These are phyloP conservation scores for Kodamaea nitidulidarum DNA, from an alignment of 805 yeast genomes.

Conservation along the genomic window DNA sequence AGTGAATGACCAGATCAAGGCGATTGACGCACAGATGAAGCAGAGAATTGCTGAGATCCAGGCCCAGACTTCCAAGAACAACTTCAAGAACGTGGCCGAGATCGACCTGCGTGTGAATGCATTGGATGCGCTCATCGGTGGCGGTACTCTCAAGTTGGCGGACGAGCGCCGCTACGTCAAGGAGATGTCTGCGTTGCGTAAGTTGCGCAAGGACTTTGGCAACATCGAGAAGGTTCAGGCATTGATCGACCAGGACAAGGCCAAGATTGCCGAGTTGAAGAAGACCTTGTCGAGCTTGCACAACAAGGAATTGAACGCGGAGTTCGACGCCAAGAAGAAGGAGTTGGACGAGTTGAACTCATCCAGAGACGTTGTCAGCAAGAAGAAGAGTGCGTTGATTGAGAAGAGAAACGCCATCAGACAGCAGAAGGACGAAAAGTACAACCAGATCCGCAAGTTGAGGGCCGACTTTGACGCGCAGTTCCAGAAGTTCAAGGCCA, in stretches of 20 bases:
- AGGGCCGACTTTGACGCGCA: slow-evolving; percentile 74
- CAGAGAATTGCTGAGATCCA: slow-evolving; percentile 73
- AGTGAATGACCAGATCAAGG: slow-evolving; percentile 68
- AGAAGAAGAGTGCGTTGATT: slow-evolving; percentile 61
- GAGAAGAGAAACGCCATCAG: slow-evolving; percentile 64
- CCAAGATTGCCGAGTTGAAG: slow-evolving; percentile 72
- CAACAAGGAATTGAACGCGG: slow-evolving; percentile 60
- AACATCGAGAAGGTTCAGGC: slow-evolving; percentile 71
- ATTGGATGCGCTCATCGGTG: slow-evolving; percentile 70
- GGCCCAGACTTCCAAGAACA: slow-evolving; percentile 64
- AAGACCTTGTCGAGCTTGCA: slow-evolving; percentile 55
- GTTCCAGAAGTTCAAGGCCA: slow-evolving; percentile 64
- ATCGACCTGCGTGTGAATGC: slow-evolving; percentile 61
- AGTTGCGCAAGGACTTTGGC: slow-evolving; percentile 73
- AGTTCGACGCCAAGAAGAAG: slow-evolving; percentile 65
- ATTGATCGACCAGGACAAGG: slow-evolving; percentile 73
- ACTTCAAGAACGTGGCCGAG: slow-evolving; percentile 63
- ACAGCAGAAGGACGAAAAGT: slow-evolving; percentile 65
- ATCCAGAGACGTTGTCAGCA: slow-evolving; percentile 56
- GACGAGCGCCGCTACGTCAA: slow-evolving; percentile 84
- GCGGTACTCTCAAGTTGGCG: slow-evolving; percentile 79
- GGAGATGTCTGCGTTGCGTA: slow-evolving; percentile 81
- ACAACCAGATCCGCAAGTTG: slow-evolving; percentile 61
- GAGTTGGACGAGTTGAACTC: slow-evolving; percentile 64
- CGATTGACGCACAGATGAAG: slow-evolving; percentile 65